These are phyloP conservation scores for Trichoderma virens DNA, from an alignment of 495 filamentous ascomycete genomes.

Conservation along the genomic window DNA sequence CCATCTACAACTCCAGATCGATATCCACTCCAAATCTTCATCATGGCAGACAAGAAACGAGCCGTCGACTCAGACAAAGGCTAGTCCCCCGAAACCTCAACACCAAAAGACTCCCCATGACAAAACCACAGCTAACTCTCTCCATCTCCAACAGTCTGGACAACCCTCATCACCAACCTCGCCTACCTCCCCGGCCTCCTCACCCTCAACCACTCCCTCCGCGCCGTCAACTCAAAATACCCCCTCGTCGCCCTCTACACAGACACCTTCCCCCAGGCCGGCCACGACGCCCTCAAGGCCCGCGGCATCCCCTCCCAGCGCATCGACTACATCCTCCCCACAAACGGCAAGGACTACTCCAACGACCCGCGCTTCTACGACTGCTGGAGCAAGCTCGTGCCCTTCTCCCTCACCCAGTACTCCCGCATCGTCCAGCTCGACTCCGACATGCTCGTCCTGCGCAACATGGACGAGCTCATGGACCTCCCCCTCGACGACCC, in stretches of 20 bases:
- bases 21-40: background rate
- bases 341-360: constrained; percentile 43
- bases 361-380: constrained; percentile 72
- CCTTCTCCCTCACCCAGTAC: constrained; percentile 64
- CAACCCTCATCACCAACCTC: constrained; percentile 70
- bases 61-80: constrained; percentile 23
- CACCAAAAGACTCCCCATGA: background rate
- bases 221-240: constrained; percentile 47
- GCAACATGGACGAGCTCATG: constrained; percentile 86
- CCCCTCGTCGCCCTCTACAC: constrained; percentile 75
- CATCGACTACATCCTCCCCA: constrained; percentile 57
- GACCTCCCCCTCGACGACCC: constrained; percentile 53
- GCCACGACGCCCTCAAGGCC: constrained; percentile 53
- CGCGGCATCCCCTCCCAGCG: constrained; percentile 55
- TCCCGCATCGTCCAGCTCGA: constrained; percentile 72
- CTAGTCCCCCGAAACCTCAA: background rate
- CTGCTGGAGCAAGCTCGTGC: constrained; percentile 76
- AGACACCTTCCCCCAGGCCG: constrained; percentile 54
- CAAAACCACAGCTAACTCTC: background rate
- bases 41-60: constrained; percentile 16
- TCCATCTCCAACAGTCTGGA: constrained; percentile 51
- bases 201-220: constrained; percentile 62
- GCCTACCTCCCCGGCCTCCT: constrained; percentile 66
- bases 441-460: constrained; percentile 70
- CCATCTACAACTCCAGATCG: background rate